Conservation (phyloP, 345 rosid genomes). For the Schrenkiella parvula region DNA sequence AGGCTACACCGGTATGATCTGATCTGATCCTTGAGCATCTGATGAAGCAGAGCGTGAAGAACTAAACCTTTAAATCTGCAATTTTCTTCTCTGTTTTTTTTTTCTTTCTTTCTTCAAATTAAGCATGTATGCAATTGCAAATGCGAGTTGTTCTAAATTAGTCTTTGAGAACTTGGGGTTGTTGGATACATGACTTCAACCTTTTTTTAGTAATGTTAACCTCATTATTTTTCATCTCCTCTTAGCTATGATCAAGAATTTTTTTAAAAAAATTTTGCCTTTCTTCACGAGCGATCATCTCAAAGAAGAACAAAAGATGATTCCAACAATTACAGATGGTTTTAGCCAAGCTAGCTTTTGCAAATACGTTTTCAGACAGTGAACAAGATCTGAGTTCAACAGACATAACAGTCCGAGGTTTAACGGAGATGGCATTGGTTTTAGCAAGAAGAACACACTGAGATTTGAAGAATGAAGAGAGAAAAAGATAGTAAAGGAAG, state of each 20-base stretch:
- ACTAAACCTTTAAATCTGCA: slow-evolving; percentile 12
- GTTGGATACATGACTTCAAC: slow-evolving; percentile 14
- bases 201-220: slow-evolving; percentile 6
- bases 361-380: background rate
- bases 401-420: background rate
- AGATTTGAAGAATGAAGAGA: background rate
- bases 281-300: background rate
- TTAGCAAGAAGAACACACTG: background rate
- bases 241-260: background rate
- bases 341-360: background rate
- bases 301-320: background rate
- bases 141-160: background rate
- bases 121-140: slow-evolving; percentile 21
- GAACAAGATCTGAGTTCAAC: background rate
- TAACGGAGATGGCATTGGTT: background rate
- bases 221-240: slow-evolving; percentile 9
- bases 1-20: slow-evolving; percentile 57
- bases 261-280: background rate
- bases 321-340: background rate
- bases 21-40: slow-evolving; percentile 13
- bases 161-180: slow-evolving; percentile 10
- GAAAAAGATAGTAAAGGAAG: background rate
- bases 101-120: background rate
- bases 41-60: slow-evolving; percentile 15
- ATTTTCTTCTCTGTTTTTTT: slow-evolving; percentile 9